Conservation (phyloP, 2,329 filamentous ascomycete genomes). For the Bisporella sp. region DNA sequence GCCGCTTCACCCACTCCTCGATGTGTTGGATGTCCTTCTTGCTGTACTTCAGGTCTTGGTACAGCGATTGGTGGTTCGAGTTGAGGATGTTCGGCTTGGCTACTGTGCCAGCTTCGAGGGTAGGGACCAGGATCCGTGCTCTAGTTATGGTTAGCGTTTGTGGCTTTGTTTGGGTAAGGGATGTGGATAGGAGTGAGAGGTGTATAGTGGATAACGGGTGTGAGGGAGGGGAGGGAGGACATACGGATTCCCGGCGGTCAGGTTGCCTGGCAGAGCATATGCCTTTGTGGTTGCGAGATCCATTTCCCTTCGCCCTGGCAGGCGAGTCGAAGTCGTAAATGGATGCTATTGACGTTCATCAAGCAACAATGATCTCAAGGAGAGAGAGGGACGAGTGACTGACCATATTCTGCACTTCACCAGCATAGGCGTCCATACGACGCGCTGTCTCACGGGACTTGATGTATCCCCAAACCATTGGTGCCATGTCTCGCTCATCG, state of each 20-base stretch:
- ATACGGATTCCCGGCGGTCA: slow-evolving; percentile 33
- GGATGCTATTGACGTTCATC: slow-evolving; percentile 44
- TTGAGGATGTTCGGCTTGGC: slow-evolving; percentile 44
- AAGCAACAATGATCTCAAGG: not conserved
- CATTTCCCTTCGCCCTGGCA: slow-evolving; percentile 65
- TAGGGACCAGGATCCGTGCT: slow-evolving; percentile 53
- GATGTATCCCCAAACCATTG: slow-evolving; percentile 66
- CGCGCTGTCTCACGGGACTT: slow-evolving; percentile 53
- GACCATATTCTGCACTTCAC: slow-evolving; percentile 40
- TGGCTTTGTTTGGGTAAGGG: too few relatives aligned
- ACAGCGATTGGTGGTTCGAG: slow-evolving; percentile 53
- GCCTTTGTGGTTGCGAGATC: slow-evolving; percentile 68
- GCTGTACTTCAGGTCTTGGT: slow-evolving; percentile 60
- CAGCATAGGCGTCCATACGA: slow-evolving; percentile 44
- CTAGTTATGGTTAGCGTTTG: too few relatives aligned
- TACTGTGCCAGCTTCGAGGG: slow-evolving; percentile 47
- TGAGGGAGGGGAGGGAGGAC: too few relatives aligned
- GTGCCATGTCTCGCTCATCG: slow-evolving; percentile 76
- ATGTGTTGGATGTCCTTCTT: slow-evolving; percentile 45
- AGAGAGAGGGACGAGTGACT: not conserved
- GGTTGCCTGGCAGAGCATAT: slow-evolving; percentile 54
- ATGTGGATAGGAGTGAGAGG: too few relatives aligned
- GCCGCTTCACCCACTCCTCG: slow-evolving; percentile 53
- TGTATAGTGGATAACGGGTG: too few relatives aligned
- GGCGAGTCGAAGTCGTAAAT: slow-evolving; percentile 64